Base-by-base conservation (phyloP, 805 yeast genomes). In the Cyberlindnera saturnus region DNA sequence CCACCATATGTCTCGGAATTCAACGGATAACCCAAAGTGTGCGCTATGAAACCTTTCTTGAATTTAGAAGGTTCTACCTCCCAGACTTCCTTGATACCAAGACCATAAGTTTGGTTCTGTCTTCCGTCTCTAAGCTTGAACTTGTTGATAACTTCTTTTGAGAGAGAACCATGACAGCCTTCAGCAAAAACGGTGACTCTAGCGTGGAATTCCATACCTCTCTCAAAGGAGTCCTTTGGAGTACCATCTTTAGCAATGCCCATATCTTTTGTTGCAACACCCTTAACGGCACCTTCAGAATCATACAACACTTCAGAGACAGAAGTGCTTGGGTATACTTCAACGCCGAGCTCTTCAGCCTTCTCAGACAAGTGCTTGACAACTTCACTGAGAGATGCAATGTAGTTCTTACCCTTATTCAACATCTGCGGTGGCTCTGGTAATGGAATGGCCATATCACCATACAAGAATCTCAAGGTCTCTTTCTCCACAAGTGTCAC, bases 81-180 rank as follows among this genome's bases (percentile, higher is more conserved):
- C 99, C 99, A 93, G 6, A 93, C 91, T 65, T 93, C 99, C 62
- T 93, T 93, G 45, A 93, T 75, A 32, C 99, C 99, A 19, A 93
- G 63, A 11, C 99, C 99, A 64, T 93, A 93, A 0, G 98, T 89
- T 67, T 93, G 99, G 16, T 81, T 81, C 40, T 77, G 73, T 41
- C 73, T 70, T 29, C 77, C 75, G 39, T 74, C 71, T 45, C 97
- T 77, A 47, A 93, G 67, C 35, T 81, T 71, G 64, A 66, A 91
- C 54, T 81, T 78, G 42, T 73, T 67, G 41, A 91, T 82, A 0
- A 79, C 82, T 59, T 84, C 77, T 61, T 93, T 91, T 11, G 90
- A 73, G 42, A 93, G 69, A 1, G 96, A 89, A 0, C 99, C 99
- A 64, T 90, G 98, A 61, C 99, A 93, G n/a, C 99, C 99, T 66